Conservation (phyloP, 2,329 filamentous ascomycete genomes). For the Ascochyta pisi region DNA sequence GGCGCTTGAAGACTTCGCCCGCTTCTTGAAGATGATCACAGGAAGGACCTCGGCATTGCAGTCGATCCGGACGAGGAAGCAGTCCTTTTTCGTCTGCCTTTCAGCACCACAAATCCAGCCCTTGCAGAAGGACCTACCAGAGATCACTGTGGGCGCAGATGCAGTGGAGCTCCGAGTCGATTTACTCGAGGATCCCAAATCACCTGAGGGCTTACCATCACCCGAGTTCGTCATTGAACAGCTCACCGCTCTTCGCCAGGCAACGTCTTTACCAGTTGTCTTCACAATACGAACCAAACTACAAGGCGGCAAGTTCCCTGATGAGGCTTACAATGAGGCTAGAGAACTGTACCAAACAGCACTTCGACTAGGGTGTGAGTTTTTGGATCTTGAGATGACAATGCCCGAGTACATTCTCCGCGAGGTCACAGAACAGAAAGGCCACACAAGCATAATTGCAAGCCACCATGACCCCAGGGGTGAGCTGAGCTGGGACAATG, state of each 20-base stretch:
- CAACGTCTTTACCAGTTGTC: slow-evolving; percentile 79
- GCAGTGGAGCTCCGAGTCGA: slow-evolving; percentile 95
- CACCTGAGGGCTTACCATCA: slow-evolving; percentile 63
- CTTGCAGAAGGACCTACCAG: slow-evolving; percentile 69
- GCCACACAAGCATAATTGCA: slow-evolving; percentile 83
- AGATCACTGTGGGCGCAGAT: slow-evolving; percentile 83
- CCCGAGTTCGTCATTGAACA: slow-evolving; percentile 83
- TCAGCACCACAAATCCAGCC: slow-evolving; percentile 78
- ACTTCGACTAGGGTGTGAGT: slow-evolving; percentile 85
- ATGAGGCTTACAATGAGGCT: slow-evolving; percentile 73
- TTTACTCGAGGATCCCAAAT: slow-evolving; percentile 75
- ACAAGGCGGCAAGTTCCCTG: slow-evolving; percentile 89
- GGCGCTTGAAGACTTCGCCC: slow-evolving; percentile 72
- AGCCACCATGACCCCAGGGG: slow-evolving; percentile 91
- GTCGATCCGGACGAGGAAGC: slow-evolving; percentile 67
- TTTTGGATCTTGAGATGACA: slow-evolving; percentile 90
- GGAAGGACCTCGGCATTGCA: slow-evolving; percentile 64
- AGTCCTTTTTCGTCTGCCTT: slow-evolving; percentile 92
- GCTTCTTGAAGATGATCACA: slow-evolving; percentile 74
- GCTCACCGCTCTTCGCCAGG: slow-evolving; percentile 76
- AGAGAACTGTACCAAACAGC: slow-evolving; percentile 78
- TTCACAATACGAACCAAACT: slow-evolving; percentile 87
- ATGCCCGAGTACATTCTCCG: slow-evolving; percentile 79
- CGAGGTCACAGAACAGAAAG: slow-evolving; percentile 71
- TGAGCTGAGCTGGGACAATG: slow-evolving; percentile 84